phyloP scores from a whole-genome alignment of 2,329 filamentous ascomycete genomes.

The Colletotrichum viniferum region DNA sequence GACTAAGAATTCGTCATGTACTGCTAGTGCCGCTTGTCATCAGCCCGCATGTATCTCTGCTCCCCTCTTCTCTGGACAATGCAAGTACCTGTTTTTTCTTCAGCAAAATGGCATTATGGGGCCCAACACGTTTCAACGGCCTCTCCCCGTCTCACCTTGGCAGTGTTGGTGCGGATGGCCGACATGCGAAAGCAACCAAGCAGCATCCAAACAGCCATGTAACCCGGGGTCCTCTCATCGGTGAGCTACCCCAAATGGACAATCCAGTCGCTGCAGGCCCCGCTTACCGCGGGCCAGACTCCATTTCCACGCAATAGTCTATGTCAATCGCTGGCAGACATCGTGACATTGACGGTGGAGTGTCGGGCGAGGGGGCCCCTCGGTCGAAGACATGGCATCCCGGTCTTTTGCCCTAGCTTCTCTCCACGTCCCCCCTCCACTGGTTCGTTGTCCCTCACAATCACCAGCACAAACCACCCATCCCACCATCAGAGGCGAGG shows the following conservation, averaged over 20 bases:
- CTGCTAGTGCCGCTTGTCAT: background rate
- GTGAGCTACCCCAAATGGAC: slow-evolving; percentile 9
- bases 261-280: background rate
- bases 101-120: background rate
- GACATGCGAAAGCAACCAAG: background rate
- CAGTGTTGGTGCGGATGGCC: background rate
- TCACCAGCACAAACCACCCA: background rate
- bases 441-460: background rate
- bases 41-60: background rate
- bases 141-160: background rate
- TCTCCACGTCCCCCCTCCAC: slow-evolving; percentile 8
- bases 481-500: background rate
- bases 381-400: slow-evolving; percentile 7
- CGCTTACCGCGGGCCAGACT: background rate
- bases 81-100: background rate
- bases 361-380: background rate
- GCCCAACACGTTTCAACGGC: slow-evolving; percentile 7
- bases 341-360: slow-evolving; percentile 14
- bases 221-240: background rate
- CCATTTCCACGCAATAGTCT: slow-evolving; percentile 6
- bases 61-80: background rate
- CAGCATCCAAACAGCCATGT: background rate
- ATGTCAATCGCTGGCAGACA: background rate
- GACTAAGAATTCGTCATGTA: background rate
- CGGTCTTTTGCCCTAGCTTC: background rate